Evolutionary conservation across 2,329 filamentous ascomycete genomes (phyloP), one percentile per base, ranked within the genome.

Genomic region (Fusarium decemcellulare): DNA sequence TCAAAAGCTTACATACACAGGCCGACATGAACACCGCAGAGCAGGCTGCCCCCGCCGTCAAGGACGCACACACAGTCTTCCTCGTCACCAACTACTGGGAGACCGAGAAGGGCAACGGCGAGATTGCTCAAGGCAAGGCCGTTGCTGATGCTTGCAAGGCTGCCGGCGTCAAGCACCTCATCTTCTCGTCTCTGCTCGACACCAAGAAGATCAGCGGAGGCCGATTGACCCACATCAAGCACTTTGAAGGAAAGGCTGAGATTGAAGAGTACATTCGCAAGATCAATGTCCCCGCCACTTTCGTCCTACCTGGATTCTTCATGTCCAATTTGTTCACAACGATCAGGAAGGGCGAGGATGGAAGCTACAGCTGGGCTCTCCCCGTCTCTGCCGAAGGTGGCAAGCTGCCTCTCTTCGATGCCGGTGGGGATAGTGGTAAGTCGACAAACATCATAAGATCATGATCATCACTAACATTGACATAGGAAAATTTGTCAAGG

Each of bases 221-320:
- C 3, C 74, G 70, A 1, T 74, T 85, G 2, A 42, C 74, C 5
- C 69, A 80, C 16, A 82, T 86, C 8, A 64, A 77, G 50, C 84
- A 86, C 61, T 91, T 91, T 63, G 88, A 90, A 69, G 79, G 78
- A 62, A 91, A 91, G 74, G 85, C 86, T 30, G 77, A 84, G 34
- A 82, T 87, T 12, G 87, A 90, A 67, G 63, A 81, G n/a, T 89
- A 90, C 67, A 88, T 90, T 59, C 84, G 86, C 11, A 59, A 71
- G 0, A 77, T 84, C 3, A 82, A 81, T 0, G 76, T 90, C 3
- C 82, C 83, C 1, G 81, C 80, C 11, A 83, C 87, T 0, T 89
- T 89, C 73, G 83, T 86, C 61, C 77, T 83, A 3, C 83, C 86
- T 0, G 88, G 82, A 0, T 80, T 79, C 34, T 91, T 88, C 71